phyloP scores from a whole-genome alignment of 2,329 filamentous ascomycete species.

The Trichocomaceae sp. region DNA sequence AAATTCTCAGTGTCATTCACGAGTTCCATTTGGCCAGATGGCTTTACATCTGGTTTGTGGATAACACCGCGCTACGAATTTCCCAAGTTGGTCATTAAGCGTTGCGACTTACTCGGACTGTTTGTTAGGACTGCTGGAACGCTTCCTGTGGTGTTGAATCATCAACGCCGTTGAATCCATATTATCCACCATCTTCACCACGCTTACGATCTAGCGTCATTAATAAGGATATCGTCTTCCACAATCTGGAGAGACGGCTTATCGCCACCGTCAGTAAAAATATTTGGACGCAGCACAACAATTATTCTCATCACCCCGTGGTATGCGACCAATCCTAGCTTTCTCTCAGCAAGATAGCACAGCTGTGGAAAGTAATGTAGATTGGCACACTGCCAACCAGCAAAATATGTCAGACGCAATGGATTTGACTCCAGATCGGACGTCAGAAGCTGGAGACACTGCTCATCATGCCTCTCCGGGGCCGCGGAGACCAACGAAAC shows the following conservation, averaged over 20 bases:
- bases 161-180: not conserved
- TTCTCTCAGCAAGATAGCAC: constrained; percentile 1
- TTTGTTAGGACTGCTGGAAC: not conserved
- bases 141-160: not conserved
- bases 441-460: constrained; percentile 16
- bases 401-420: constrained; percentile 14
- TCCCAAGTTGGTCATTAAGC: not conserved
- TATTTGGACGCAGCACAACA: constrained; percentile 44
- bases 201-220: not conserved
- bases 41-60: not conserved
- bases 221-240: constrained; percentile 33
- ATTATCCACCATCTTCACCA: not conserved
- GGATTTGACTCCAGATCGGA: constrained; percentile 17
- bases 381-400: constrained; percentile 17
- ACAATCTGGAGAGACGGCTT: constrained; percentile 28
- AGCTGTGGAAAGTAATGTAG: constrained; percentile 12
- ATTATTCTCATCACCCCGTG: constrained; percentile 42
- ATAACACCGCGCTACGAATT: not conserved
- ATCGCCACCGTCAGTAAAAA: constrained; percentile 37
- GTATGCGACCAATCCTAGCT: constrained; percentile 24
- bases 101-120: not conserved
- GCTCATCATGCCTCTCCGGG: constrained; percentile 16
- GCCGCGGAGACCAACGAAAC: constrained; percentile 28
- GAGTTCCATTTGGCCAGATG: not conserved
- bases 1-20: not conserved